phyloP scores from a whole-genome alignment of 352 stramenopile species.

The Globisporangium ultimum region DNA sequence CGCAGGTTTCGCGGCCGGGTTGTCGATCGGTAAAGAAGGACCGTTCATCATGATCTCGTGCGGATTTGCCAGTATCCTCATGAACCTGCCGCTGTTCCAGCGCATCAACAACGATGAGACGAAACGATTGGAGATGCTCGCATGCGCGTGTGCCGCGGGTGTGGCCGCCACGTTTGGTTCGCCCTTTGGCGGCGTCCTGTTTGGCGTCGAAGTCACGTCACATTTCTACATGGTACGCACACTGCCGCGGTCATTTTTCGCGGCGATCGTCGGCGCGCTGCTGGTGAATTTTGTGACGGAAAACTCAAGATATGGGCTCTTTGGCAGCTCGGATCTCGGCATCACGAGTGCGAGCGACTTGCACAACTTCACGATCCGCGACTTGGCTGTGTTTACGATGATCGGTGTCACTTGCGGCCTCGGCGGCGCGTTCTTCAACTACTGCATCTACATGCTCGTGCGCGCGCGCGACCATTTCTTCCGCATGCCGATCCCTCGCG shows the following conservation, averaged over 20 bases:
- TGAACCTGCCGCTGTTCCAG: slow-evolving; percentile 63
- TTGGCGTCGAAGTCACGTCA: slow-evolving; percentile 82
- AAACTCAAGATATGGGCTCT: slow-evolving; percentile 67
- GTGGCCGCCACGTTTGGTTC: slow-evolving; percentile 86
- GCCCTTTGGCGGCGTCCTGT: slow-evolving; percentile 83
- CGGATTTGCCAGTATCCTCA: slow-evolving; percentile 73
- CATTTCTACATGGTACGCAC: slow-evolving; percentile 84
- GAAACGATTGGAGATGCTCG: slow-evolving; percentile 81
- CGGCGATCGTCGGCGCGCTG: slow-evolving; percentile 68
- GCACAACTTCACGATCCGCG: slow-evolving; percentile 43
- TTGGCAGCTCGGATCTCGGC: slow-evolving; percentile 66
- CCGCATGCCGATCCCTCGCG: not conserved
- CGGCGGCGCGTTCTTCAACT: slow-evolving; percentile 69
- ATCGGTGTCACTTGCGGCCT: slow-evolving; percentile 72
- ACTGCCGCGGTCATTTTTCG: slow-evolving; percentile 76
- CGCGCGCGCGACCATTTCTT: slow-evolving; percentile 53
- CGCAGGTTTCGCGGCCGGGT: slow-evolving; percentile 47
- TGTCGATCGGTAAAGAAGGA: slow-evolving; percentile 85
- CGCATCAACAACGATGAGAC: slow-evolving; percentile 77
- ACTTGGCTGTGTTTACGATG: slow-evolving; percentile 56
- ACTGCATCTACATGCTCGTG: slow-evolving; percentile 62
- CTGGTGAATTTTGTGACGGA: slow-evolving; percentile 60
- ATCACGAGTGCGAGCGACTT: slow-evolving; percentile 44
- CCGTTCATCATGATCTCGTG: slow-evolving; percentile 89
- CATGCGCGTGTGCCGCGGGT: slow-evolving; percentile 71